These are phyloP conservation scores for Mycena rosella DNA, from an alignment of 768 basidiomycete species.

Conservation along the genomic window DNA sequence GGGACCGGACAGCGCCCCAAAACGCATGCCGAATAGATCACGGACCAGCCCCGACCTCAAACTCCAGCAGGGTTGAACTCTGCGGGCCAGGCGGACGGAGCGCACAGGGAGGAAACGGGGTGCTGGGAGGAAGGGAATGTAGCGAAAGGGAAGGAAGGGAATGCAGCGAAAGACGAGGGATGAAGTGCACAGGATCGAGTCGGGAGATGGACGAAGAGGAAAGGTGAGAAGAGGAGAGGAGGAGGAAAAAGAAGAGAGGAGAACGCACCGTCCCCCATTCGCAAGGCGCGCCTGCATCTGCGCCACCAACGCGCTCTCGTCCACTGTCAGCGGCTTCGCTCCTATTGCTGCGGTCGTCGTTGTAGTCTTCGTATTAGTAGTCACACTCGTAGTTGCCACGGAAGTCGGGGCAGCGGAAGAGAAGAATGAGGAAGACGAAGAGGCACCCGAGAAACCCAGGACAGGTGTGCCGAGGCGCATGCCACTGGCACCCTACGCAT, in stretches of 20 bases:
- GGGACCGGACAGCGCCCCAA: too few species aligned
- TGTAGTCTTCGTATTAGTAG: not conserved
- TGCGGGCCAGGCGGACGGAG: too few species aligned
- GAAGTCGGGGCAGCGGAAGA: slow-evolving; percentile 5
- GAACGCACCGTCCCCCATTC: slow-evolving; percentile 84
- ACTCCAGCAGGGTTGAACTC: too few species aligned
- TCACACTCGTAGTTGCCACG: not conserved
- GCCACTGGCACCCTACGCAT: slow-evolving; percentile 42
- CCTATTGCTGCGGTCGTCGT: slow-evolving; percentile 47
- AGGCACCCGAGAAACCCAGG: slow-evolving; percentile 64
- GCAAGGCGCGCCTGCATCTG: slow-evolving; percentile 91
- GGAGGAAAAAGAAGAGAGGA: not conserved
- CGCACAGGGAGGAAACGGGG: too few species aligned
- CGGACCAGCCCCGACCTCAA: too few species aligned
- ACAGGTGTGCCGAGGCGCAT: slow-evolving; percentile 84
- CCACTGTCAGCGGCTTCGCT: slow-evolving; percentile 74
- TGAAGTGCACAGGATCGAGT: too few species aligned
- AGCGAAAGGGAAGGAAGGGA: too few species aligned
- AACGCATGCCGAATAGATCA: too few species aligned
- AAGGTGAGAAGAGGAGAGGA: not conserved
- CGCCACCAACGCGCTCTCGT: slow-evolving; percentile 85
- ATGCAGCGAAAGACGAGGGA: not conserved
- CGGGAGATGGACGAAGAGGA: not conserved
- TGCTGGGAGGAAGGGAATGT: too few species aligned
- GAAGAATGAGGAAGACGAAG: slow-evolving; percentile 37